phyloP scores from a whole-genome alignment of 768 basidiomycete species.

The Hemileccinum rubropunctum region DNA sequence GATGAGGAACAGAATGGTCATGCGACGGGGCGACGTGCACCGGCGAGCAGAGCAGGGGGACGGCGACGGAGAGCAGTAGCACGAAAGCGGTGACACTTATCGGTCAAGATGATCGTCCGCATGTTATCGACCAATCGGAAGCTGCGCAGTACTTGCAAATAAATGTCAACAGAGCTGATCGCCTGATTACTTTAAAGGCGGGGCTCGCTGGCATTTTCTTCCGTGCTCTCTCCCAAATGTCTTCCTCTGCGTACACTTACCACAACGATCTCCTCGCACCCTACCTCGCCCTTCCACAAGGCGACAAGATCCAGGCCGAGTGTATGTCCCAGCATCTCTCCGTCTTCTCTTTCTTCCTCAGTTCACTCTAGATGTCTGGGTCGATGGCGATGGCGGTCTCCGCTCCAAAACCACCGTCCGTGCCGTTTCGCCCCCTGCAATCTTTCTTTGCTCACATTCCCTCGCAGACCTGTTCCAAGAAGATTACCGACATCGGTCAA shows the following conservation, averaged over 20 bases:
- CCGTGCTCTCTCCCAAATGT: conserved; percentile 14
- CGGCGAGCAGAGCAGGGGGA: conserved; percentile 56
- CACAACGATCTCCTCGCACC: conserved; percentile 85
- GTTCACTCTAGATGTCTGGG: conserved; percentile 80
- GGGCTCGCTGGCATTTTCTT: neutral
- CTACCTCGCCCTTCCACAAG: conserved; percentile 87
- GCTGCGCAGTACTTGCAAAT: conserved; percentile 12
- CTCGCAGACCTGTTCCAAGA: conserved; percentile 77
- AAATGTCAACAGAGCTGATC: conserved; percentile 23
- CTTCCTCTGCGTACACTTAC: conserved; percentile 43
- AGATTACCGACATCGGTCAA: conserved; percentile 82
- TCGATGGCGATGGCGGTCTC: conserved; percentile 91
- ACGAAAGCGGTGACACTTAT: conserved; percentile 37
- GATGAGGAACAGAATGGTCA: too few relatives aligned
- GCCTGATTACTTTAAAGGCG: conserved; percentile 24
- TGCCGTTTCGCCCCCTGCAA: conserved; percentile 8
- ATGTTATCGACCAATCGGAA: conserved; percentile 34
- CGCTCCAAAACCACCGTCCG: conserved; percentile 94
- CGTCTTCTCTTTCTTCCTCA: conserved; percentile 3
- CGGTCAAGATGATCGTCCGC: conserved; percentile 2
- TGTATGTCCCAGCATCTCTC: conserved; percentile 45
- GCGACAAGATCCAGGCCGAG: conserved; percentile 92
- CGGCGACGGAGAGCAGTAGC: conserved; percentile 56
- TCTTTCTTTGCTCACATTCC: neutral
- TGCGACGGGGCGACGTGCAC: conserved; percentile 33